These are phyloP conservation scores for Chrysanthemum seticuspe DNA, from an alignment of 129 eudicot species.

Conservation along the genomic window DNA sequence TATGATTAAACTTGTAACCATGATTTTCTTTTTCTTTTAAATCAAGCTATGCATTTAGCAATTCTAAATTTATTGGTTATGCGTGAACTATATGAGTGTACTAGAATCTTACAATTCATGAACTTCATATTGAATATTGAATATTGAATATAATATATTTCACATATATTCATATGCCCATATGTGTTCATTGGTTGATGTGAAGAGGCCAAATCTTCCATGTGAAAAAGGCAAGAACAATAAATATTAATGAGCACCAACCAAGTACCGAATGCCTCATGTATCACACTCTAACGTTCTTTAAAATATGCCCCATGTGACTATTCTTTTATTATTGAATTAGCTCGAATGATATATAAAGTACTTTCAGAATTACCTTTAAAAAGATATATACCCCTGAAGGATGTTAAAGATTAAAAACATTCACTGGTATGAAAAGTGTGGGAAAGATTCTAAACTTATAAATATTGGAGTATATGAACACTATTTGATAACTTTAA, in stretches of 20 bases:
- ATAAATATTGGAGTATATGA: too few relatives aligned
- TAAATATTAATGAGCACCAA: slow-evolving; percentile 3
- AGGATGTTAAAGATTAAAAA: neutral
- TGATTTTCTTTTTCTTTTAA: neutral
- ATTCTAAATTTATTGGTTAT: too few relatives aligned
- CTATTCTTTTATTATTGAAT: neutral
- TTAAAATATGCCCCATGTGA: slow-evolving; percentile 15
- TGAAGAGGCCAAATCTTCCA: slow-evolving; percentile 9
- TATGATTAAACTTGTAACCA: neutral
- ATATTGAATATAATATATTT: too few relatives aligned
- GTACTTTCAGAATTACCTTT: too few relatives aligned
- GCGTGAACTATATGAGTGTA: too few relatives aligned
- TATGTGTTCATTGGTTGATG: too few relatives aligned
- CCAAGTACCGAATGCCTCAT: slow-evolving; percentile 6
- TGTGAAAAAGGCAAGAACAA: slow-evolving; percentile 14
- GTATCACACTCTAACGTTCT: slow-evolving; percentile 4
- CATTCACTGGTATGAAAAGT: neutral
- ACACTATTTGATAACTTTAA: neutral
- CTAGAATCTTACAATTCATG: too few relatives aligned
- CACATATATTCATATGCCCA: too few relatives aligned
- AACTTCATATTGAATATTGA: too few relatives aligned
- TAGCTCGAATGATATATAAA: too few relatives aligned
- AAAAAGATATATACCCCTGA: too few relatives aligned
- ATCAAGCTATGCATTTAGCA: too few relatives aligned
- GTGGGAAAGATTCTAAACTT: neutral